Conservation (phyloP, 441 rosid species). For the Gossypium lobatum region DNA sequence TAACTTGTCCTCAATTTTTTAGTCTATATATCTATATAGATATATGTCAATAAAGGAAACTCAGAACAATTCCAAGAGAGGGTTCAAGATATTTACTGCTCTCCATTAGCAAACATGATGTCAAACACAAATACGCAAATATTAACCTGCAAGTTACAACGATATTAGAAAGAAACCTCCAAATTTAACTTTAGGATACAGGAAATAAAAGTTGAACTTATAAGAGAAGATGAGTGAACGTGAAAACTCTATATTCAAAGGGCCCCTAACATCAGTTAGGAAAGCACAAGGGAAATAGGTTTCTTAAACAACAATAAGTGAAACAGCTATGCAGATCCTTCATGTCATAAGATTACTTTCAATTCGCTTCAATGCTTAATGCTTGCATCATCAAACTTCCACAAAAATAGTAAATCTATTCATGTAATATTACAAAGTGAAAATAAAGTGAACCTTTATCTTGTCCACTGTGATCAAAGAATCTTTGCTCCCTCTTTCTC, state of each 20-base stretch:
- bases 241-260: neutral
- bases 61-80: neutral
- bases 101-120: conserved; percentile 82
- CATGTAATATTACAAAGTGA: conserved; percentile 6
- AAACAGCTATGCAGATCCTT: neutral
- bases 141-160: conserved; percentile 52
- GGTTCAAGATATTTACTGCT: conserved; percentile 49
- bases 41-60: neutral
- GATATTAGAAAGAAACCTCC: conserved; percentile 9
- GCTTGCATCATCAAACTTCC: conserved; percentile 10
- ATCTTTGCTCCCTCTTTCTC: conserved; percentile 81
- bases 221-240: neutral
- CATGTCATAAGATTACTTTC: neutral
- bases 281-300: neutral
- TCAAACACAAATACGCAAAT: conserved; percentile 80
- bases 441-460: conserved; percentile 51
- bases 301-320: neutral
- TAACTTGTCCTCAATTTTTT: neutral
- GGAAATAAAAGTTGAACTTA: neutral
- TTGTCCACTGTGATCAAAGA: conserved; percentile 43
- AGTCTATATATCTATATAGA: neutral
- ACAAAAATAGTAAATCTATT: conserved; percentile 1
- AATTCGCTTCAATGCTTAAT: neutral
- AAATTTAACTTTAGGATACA: neutral
- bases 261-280: neutral